A percentile compares a stretch with the other conserved stretches of the same genome.
Evolutionary conservation across 2,329 filamentous ascomycete genomes (phyloP).

Genomic region (Dothistroma pini): DNA sequence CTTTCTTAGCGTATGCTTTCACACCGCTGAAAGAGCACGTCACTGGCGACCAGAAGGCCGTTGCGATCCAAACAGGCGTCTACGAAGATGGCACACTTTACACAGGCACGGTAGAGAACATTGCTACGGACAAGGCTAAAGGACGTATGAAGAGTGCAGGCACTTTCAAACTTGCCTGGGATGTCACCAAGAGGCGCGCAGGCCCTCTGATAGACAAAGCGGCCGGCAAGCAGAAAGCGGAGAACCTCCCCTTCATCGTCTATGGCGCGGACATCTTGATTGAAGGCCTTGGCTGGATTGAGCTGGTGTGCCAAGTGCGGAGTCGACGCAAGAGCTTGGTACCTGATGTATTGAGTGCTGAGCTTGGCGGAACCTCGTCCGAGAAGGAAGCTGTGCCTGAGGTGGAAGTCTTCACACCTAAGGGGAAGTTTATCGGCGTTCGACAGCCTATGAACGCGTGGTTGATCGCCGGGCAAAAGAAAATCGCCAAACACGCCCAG

Average conservation of each 20-base stretch:
- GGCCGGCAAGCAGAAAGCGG: conserved; percentile 61
- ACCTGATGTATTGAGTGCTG: conserved; percentile 21
- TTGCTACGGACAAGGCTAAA: conserved; percentile 46
- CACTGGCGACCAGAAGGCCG: conserved; percentile 75
- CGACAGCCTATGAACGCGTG: conserved; percentile 69
- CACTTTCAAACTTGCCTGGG: conserved; percentile 68
- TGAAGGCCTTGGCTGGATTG: conserved; percentile 91
- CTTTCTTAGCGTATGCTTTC: conserved; percentile 82
- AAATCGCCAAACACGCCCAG: conserved; percentile 47
- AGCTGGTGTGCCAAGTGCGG: conserved; percentile 78
- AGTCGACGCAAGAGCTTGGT: conserved; percentile 24
- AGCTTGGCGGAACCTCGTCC: conserved; percentile 15
- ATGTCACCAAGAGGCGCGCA: conserved; percentile 76
- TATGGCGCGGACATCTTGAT: conserved; percentile 80
- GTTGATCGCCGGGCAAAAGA: conserved; percentile 55
- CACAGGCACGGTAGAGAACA: conserved; percentile 56
- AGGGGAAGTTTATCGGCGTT: conserved; percentile 72
- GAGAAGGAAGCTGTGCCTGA: conserved; percentile 49
- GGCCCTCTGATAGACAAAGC: conserved; percentile 64
- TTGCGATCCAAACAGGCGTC: conserved; percentile 59
- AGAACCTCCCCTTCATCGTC: conserved; percentile 73
- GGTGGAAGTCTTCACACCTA: conserved; percentile 80
- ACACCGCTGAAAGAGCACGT: conserved; percentile 72
- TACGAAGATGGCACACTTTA: conserved; percentile 51
- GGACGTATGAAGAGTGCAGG: conserved; percentile 59